Base-by-base conservation (phyloP, 2,329 filamentous ascomycete genomes). In the Karstenula rhodostoma region DNA sequence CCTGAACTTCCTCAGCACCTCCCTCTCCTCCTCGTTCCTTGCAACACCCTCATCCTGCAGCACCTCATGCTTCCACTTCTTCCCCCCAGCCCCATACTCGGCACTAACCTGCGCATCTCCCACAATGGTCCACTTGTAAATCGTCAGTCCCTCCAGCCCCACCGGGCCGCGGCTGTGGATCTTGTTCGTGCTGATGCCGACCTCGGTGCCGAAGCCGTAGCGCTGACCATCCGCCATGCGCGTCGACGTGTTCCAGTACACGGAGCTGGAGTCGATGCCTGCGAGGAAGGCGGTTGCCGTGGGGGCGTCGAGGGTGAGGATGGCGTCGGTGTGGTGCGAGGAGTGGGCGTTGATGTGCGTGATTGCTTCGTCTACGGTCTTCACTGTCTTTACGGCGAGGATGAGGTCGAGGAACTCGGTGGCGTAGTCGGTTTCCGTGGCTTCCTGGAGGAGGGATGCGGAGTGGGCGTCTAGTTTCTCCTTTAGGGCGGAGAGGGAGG, bases 111-210 rank as follows among this genome's bases (percentile, higher is more conserved):
- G 95, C 10, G 94, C 95, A 60, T 87, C 83, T 0, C 94, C 95
- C 40, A 91, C 84, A 64, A 99, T 85, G 78, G 95, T 88, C 83
- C 97, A 99, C 83, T 97, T 97, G 82, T 99, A 97, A 64, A 98
- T 98, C 76, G 93, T 97, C 77, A 99, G 80, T 0, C 95, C 95
- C 74, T 98, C 95, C 55, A 99, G 82, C 1, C 95, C 95, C 6
- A 99, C 95, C 0, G 95, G 95, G 0, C 95, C 95, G 53, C 95
- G 85, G 1, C 92, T 91, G 77, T 99, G 95, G 65, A 99, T 97
- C 83, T 98, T 99, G 83, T 97, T 99, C 52, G 95, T 99, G 81
- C 92, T 96, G 79, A 99, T 98, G 57, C 95, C 95, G 25, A 99
- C 95, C 80, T 99, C 95, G 0, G 95, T 98, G 50, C 95, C 95